Conservation (phyloP, 306 rosid genomes). For the Medicago ruthenica region DNA sequence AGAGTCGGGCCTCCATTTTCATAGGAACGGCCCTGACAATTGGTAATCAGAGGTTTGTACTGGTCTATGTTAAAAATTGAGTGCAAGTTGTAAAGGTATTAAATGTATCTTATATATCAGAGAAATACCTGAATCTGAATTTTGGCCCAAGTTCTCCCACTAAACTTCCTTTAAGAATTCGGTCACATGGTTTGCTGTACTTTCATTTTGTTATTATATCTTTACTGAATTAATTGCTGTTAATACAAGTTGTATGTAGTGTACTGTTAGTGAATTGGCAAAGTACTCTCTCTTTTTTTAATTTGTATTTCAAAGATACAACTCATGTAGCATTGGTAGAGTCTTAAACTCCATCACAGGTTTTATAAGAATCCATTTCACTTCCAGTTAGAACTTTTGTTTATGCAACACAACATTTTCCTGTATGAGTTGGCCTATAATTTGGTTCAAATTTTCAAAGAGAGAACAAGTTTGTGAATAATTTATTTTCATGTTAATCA, state of each 20-base stretch:
- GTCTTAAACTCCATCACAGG: neutral
- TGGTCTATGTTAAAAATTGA: constrained; percentile 17
- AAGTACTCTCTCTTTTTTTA: too few species aligned
- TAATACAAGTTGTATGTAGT: too few species aligned
- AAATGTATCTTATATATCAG: neutral
- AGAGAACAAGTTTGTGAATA: neutral
- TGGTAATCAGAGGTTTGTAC: constrained; percentile 5
- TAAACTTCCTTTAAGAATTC: too few species aligned
- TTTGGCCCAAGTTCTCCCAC: too few species aligned
- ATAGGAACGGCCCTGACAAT: too few species aligned
- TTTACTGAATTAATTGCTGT: too few species aligned
- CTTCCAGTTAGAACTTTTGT: neutral
- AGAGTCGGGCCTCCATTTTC: too few species aligned
- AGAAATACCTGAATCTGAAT: too few species aligned
- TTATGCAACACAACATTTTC: neutral
- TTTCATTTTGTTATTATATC: too few species aligned
- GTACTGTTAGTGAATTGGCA: too few species aligned
- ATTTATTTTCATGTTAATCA: too few species aligned
- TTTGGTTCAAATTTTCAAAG: neutral
- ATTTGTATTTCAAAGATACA: neutral
- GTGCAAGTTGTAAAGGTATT: neutral
- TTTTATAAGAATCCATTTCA: neutral
- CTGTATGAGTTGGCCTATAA: neutral
- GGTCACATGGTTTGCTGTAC: too few species aligned
- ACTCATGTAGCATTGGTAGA: neutral